These are phyloP conservation scores for Metschnikowia koreensis DNA, from an alignment of 805 yeast genomes.

Conservation along the genomic window DNA sequence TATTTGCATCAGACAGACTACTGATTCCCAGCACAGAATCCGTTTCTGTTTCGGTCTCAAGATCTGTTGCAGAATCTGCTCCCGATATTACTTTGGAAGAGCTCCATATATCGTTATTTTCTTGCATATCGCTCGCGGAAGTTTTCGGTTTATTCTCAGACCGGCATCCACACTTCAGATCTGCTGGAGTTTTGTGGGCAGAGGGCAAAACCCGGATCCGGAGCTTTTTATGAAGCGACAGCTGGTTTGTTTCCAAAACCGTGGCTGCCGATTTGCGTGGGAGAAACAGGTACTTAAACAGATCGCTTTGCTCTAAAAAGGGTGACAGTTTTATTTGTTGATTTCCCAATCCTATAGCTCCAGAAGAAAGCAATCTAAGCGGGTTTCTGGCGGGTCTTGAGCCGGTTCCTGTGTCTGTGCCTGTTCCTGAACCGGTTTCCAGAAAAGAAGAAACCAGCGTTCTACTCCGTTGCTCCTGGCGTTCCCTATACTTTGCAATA, in stretches of 20 bases:
- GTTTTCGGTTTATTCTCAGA: neutral
- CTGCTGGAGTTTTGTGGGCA: neutral
- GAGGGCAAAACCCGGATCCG: slow-evolving; percentile 34
- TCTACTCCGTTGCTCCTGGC: slow-evolving; percentile 18
- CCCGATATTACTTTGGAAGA: slow-evolving; percentile 27
- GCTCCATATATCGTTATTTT: slow-evolving; percentile 22
- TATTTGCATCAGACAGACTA: slow-evolving; percentile 2
- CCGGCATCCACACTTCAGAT: neutral
- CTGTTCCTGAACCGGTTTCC: neutral
- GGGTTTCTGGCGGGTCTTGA: slow-evolving; percentile 18
- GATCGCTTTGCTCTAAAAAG: slow-evolving; percentile 3
- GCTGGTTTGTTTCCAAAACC: slow-evolving; percentile 33
- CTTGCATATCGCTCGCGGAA: slow-evolving; percentile 5
- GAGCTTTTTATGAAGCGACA: slow-evolving; percentile 42
- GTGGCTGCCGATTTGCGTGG: slow-evolving; percentile 36
- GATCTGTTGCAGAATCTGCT: neutral
- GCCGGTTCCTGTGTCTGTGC: neutral
- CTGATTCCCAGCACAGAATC: slow-evolving; percentile 7
- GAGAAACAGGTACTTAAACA: slow-evolving; percentile 9
- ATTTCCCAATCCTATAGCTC: slow-evolving; percentile 5
- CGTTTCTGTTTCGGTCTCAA: slow-evolving; percentile 14
- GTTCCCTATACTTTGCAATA: slow-evolving; percentile 34
- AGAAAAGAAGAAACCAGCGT: neutral
- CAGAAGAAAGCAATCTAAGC: slow-evolving; percentile 27
- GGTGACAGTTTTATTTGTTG: slow-evolving; percentile 6